These are phyloP conservation scores for Epichloe elymi DNA, from an alignment of 2,329 filamentous ascomycete species.

Conservation along the genomic window DNA sequence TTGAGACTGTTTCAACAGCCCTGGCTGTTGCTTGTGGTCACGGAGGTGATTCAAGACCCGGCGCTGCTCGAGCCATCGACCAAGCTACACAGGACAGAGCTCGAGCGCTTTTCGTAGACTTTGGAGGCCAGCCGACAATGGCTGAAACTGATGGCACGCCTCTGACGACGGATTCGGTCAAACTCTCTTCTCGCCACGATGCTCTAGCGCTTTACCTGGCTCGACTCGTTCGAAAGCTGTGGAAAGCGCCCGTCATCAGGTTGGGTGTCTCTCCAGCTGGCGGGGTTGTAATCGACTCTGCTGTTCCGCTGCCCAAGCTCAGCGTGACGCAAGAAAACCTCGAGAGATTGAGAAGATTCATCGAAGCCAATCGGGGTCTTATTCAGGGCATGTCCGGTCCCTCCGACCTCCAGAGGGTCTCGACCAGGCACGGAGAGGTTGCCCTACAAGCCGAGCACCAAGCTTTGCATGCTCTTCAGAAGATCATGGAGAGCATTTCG, in stretches of 20 bases:
- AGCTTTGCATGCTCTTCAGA: conserved; percentile 73
- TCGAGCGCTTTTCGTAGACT: conserved; percentile 79
- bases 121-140: conserved; percentile 74
- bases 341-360: conserved; percentile 65
- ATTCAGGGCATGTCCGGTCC: conserved; percentile 93
- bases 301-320: conserved; percentile 55
- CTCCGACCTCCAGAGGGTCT: conserved; percentile 64
- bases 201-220: conserved; percentile 80
- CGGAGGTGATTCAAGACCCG: conserved; percentile 60
- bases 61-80: conserved; percentile 66
- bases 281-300: conserved; percentile 50
- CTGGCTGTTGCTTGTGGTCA: conserved; percentile 92
- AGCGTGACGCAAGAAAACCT: conserved; percentile 68
- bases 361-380: conserved; percentile 75
- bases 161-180: conserved; percentile 67
- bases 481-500: conserved; percentile 78
- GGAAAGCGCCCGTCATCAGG: conserved; percentile 65
- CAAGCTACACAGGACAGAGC: conserved; percentile 77
- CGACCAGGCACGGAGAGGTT: conserved; percentile 79
- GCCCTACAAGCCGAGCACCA: conserved; percentile 90
- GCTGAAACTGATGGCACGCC: conserved; percentile 63
- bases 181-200: conserved; percentile 77
- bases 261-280: conserved; percentile 38
- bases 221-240: conserved; percentile 76
- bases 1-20: conserved; percentile 80